These are phyloP conservation scores for Monosporascus sp. DNA, from an alignment of 2,329 filamentous ascomycete genomes.

Conservation along the genomic window DNA sequence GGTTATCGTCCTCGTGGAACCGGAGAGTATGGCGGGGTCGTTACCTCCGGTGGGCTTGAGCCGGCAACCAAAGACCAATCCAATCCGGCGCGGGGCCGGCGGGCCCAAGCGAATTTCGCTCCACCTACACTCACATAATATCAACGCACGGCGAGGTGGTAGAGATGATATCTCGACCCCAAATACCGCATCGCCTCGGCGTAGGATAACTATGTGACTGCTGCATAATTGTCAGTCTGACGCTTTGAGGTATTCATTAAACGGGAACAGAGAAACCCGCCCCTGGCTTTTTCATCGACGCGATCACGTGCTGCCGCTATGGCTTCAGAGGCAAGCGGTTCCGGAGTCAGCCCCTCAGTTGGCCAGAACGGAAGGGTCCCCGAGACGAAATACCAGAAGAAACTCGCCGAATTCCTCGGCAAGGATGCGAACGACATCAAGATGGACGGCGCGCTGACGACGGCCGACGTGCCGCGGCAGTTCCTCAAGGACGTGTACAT, in stretches of 20 bases:
- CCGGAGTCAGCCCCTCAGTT: too few species aligned
- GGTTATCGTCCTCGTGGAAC: neutral
- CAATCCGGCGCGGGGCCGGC: neutral
- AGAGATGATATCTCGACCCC: too few species aligned
- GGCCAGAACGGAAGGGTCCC: neutral
- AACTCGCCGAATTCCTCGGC: neutral
- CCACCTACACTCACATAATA: constrained; percentile 4
- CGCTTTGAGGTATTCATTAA: too few species aligned
- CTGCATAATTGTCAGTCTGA: too few species aligned
- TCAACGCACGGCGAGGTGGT: neutral
- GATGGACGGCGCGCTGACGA: constrained; percentile 11
- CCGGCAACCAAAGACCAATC: neutral
- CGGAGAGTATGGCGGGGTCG: neutral
- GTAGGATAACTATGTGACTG: neutral
- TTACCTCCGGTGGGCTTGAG: neutral
- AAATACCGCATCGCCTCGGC: neutral
- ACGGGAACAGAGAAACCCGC: too few species aligned
- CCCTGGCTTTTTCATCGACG: too few species aligned
- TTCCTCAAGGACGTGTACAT: constrained; percentile 22
- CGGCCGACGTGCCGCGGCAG: constrained; percentile 14
- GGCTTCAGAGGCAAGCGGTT: too few species aligned
- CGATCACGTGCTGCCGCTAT: too few species aligned
- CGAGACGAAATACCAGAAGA: neutral
- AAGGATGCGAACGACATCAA: neutral
- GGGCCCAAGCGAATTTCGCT: constrained; percentile 11